A percentile compares a stretch with the other conserved stretches of the same genome.
These are phyloP conservation scores for Mortierella hygrophila DNA, from an alignment of 192 early-diverging fungal species.

Conservation along the genomic window DNA sequence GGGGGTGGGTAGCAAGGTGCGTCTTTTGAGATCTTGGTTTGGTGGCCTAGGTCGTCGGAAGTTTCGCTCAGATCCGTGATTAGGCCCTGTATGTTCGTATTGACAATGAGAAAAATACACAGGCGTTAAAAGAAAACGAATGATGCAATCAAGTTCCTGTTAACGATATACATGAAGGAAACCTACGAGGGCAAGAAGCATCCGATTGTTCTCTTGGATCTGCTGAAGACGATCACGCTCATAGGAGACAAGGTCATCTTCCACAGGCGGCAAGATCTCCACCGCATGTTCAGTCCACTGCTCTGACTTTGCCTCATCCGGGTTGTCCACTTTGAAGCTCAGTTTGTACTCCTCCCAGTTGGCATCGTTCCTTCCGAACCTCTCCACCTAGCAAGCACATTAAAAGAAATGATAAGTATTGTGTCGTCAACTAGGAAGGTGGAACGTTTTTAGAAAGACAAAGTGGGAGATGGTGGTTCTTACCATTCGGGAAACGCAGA, in stretches of 20 bases:
- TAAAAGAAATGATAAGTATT: background rate
- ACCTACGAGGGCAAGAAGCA: slow-evolving; percentile 68
- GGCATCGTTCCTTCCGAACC: slow-evolving; percentile 85
- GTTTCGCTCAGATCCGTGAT: slow-evolving; percentile 87
- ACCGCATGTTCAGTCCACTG: slow-evolving; percentile 19
- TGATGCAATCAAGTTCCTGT: too few species aligned
- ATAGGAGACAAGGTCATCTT: slow-evolving; percentile 66
- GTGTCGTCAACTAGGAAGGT: background rate
- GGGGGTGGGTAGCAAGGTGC: slow-evolving; percentile 57
- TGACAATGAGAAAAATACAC: too few species aligned
- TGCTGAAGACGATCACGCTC: slow-evolving; percentile 67
- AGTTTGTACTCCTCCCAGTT: slow-evolving; percentile 86
- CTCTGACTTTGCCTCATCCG: slow-evolving; percentile 15
- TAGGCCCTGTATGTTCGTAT: slow-evolving; percentile 63
- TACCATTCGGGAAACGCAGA: slow-evolving; percentile 86
- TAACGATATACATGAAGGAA: background rate
- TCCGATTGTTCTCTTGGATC: slow-evolving; percentile 73
- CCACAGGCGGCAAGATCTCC: slow-evolving; percentile 41
- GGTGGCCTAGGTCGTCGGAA: slow-evolving; percentile 78
- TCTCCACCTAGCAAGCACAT: slow-evolving; percentile 65
- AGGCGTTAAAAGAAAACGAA: background rate
- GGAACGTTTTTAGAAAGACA: background rate
- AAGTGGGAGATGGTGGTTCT: background rate
- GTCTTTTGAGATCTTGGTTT: slow-evolving; percentile 70
- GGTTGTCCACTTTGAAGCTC: slow-evolving; percentile 50